Evolutionary conservation across 495 filamentous ascomycete genomes (phyloP), one percentile per base, ranked within the genome.

Genomic region (Xylaria scruposa): DNA sequence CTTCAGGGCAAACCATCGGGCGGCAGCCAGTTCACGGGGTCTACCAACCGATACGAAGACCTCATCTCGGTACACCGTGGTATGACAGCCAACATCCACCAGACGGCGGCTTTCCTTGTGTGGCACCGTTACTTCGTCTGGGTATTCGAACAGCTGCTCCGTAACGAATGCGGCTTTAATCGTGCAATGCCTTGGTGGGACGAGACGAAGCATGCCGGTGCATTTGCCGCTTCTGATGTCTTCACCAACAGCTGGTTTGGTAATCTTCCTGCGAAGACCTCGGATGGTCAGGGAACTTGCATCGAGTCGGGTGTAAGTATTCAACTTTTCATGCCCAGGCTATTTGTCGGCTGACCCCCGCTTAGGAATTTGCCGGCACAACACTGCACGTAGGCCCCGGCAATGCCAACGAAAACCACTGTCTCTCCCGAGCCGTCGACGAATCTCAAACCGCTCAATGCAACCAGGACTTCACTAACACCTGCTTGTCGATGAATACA

Each of bases 161-260:
- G 82, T 36, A 62, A 78, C 49, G 82, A 84, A 73, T 84, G 82
- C 63, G 75, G 73, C 26, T 82, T 82, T 70, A 66, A 71, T 26
- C 74, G 78, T 31, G 77, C 82, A 4, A 77, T 83, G 71, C 80
- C 82, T 4, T 84, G 81, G 78, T 84, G 81, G 81, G 82, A 81
- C 68, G 81, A 81, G 82, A 81, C 80, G 33, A 74, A 79, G 3
- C 78, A 84, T 72, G 72, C 79, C 12, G 81, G 79, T 60, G 75
- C 74, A 46, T 81, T 77, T 44, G 75, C 75, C 9, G 44, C 73
- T 15, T 82, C 82, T 0, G 77, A 78, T 21, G 49, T 84, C 0
- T 84, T 84, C 69, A 74, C 69, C 26, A 71, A 75, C 13, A 64
- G 24, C 6, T 78, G 77, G 68, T 80, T 80, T 60, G 77, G 78